Evolutionary conservation across 805 yeast genomes (phyloP).

Genomic region (Myxozyma kluyveri): DNA sequence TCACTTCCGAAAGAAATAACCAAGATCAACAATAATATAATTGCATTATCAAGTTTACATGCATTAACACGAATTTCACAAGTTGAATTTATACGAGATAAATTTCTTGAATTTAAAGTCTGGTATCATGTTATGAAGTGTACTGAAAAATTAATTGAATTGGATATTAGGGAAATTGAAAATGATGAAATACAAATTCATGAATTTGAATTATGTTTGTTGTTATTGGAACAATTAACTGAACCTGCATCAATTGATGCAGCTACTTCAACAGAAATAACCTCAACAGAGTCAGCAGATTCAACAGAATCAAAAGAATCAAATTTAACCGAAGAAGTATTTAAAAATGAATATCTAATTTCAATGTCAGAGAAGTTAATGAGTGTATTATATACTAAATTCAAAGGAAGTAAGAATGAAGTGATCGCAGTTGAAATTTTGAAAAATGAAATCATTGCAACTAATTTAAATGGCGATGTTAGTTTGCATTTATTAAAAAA

Average conservation of each 20-base stretch:
- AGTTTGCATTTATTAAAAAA: constrained; percentile 7
- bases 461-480: constrained; percentile 5
- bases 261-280: too few relatives aligned
- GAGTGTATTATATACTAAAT: constrained; percentile 3
- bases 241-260: constrained; percentile 3
- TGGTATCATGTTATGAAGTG: not conserved
- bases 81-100: constrained; percentile 1
- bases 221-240: constrained; percentile 12
- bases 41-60: constrained; percentile 13
- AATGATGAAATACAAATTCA: not conserved
- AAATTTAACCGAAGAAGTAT: too few relatives aligned
- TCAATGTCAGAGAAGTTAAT: not conserved
- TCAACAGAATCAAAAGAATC: too few relatives aligned
- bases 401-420: constrained; percentile 1
- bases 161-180: too few relatives aligned
- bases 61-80: constrained; percentile 5
- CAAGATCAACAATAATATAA: constrained; percentile 9
- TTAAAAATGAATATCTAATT: constrained; percentile 1
- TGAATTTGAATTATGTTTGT: constrained; percentile 12
- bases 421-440: constrained; percentile 7
- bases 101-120: not conserved
- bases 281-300: too few relatives aligned
- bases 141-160: not conserved
- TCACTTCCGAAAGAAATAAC: not conserved
- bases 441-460: constrained; percentile 14